Conservation (phyloP, 2,329 filamentous ascomycete genomes). For the Colletotrichum lupini region DNA sequence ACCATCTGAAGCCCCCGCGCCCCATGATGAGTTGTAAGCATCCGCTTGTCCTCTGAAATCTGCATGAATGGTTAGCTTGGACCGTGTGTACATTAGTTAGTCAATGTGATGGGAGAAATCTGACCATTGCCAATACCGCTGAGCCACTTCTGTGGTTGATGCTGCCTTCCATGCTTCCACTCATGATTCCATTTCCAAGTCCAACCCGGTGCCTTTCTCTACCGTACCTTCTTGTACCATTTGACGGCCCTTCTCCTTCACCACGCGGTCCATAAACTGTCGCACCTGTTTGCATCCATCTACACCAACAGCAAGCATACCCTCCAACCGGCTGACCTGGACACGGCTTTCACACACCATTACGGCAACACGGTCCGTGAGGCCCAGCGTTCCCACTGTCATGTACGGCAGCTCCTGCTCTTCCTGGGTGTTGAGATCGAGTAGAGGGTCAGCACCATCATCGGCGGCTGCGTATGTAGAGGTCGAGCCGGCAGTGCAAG, state of each 20-base stretch:
- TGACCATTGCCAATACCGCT: slow-evolving; percentile 15
- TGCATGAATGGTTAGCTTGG: slow-evolving; percentile 19
- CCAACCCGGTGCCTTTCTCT: slow-evolving; percentile 59
- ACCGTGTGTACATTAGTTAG: slow-evolving; percentile 16
- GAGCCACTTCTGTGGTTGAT: slow-evolving; percentile 18
- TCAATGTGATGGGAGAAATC: slow-evolving; percentile 13
- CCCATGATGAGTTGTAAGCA: slow-evolving; percentile 63
- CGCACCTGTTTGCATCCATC: slow-evolving; percentile 92
- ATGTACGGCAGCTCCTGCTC: slow-evolving; percentile 90
- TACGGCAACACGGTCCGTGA: slow-evolving; percentile 79
- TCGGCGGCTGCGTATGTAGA: slow-evolving; percentile 73
- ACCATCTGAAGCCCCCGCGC: slow-evolving; percentile 42
- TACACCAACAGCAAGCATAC: slow-evolving; percentile 91
- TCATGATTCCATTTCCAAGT: slow-evolving; percentile 61
- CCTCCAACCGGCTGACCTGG: slow-evolving; percentile 84
- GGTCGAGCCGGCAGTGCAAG: slow-evolving; percentile 87
- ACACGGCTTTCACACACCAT: slow-evolving; percentile 89
- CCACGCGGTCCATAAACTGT: slow-evolving; percentile 81
- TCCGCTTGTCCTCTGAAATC: background rate
- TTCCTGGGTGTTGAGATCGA: slow-evolving; percentile 83
- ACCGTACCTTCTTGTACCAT: slow-evolving; percentile 69
- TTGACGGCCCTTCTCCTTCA: slow-evolving; percentile 75
- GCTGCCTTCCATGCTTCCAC: slow-evolving; percentile 19
- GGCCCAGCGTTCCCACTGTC: slow-evolving; percentile 84
- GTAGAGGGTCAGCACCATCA: slow-evolving; percentile 78